These are phyloP conservation scores for Auriscalpium vulgare DNA, from an alignment of 768 basidiomycete species.

Conservation along the genomic window DNA sequence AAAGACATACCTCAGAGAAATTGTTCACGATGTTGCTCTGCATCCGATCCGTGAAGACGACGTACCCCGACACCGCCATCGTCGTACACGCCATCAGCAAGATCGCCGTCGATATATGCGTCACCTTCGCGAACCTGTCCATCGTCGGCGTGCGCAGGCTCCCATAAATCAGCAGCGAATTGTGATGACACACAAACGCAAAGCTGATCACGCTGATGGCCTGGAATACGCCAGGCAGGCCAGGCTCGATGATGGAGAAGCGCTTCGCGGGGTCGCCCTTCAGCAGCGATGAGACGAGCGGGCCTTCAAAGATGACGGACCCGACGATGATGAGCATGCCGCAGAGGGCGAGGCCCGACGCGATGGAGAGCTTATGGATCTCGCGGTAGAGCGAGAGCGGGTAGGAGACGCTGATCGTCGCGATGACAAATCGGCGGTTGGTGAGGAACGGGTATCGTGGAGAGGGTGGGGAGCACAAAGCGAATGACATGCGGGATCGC, in stretches of 20 bases:
- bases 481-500: conserved; percentile 93
- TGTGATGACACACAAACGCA: conserved; percentile 97
- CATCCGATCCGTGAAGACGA: conserved; percentile 86
- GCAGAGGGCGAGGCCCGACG: conserved; percentile 82
- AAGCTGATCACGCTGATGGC: conserved; percentile 97
- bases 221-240: conserved; percentile 61
- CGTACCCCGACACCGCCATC: conserved; percentile 79
- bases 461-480: conserved; percentile 66
- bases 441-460: conserved; percentile 67
- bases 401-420: conserved; percentile 82
- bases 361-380: conserved; percentile 93
- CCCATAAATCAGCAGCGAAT: conserved; percentile 93
- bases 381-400: conserved; percentile 94
- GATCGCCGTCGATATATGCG: conserved; percentile 81
- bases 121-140: conserved; percentile 88
- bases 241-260: conserved; percentile 63
- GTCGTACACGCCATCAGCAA: conserved; percentile 81
- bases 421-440: conserved; percentile 85
- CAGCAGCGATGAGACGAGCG: conserved; percentile 60
- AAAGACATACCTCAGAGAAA: conserved; percentile 59
- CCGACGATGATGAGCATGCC: conserved; percentile 93
- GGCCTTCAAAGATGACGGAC: conserved; percentile 78
- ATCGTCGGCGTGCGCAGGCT: conserved; percentile 88
- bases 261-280: conserved; percentile 71
- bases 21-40: conserved; percentile 97